Evolutionary conservation across 768 basidiomycete genomes (phyloP), one percentile per base, ranked within the genome.

Genomic region (Russula olivacea): DNA sequence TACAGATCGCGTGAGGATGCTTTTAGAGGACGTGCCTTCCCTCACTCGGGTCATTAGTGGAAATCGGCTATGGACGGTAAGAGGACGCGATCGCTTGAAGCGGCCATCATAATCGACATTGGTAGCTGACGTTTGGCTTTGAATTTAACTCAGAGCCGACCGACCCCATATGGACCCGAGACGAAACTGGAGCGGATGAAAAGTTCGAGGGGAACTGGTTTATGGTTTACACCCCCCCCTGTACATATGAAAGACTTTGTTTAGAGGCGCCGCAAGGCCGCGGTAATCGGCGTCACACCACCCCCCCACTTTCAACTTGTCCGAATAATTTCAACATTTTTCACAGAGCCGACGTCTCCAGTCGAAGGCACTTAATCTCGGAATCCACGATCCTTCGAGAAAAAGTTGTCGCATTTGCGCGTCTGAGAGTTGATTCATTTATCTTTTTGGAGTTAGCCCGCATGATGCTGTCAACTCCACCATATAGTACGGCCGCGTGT

Each of bases 31-130:
- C 1, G 54, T 68, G 12, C 61, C 58, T 40, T 59, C 51, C 28
- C 58, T 68, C 52, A 41, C 52, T 21, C 54, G 55, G 30, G 67
- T 68, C 40, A 47, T 68, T 55, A 68, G 65, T 45, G 61, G 55
- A 30, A 66, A 54, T 60, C 65, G 67, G 43, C 23, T 60, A 38
- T 68, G 65, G 67, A 66, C 67, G 65, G 67, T 68, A 48, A 63
- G 41, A 58, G 65, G 56, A 25, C 23, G 14, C 41, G 52, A 61
- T 61, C 43, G 43, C 32, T 11, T 25, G 34, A 17, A 19, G 12
- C 17, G 55, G 10, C 50, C 23, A 51, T 32, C 38, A 41, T 63
- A 36, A 28, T 19, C n/a, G 1, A 50, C n/a, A 14, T 59, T 34
- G 17, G 52, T 48, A 38, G 25, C 63, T 65, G 55, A 67, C 59